These are phyloP conservation scores for Globisporangium okanoganense DNA, from an alignment of 352 stramenopile genomes.

Conservation along the genomic window DNA sequence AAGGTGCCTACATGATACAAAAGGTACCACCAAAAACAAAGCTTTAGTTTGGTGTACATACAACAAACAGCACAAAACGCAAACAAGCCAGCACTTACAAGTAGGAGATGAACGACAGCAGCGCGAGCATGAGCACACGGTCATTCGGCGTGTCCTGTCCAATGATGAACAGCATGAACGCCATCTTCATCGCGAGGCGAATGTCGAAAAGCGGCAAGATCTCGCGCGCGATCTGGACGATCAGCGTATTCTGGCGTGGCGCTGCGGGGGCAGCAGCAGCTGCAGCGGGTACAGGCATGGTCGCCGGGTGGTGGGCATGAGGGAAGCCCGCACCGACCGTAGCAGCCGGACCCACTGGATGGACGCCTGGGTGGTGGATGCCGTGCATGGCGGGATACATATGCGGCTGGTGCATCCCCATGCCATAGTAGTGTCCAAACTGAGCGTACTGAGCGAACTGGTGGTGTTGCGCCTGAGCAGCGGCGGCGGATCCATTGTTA, in stretches of 20 bases:
- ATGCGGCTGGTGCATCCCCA: conserved; percentile 19
- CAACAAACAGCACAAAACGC: not conserved
- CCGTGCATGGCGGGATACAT: conserved; percentile 10
- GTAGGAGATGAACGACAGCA: conserved; percentile 75
- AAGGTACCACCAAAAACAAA: not conserved
- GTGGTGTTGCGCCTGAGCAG: conserved; percentile 8
- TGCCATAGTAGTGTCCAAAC: conserved; percentile 29
- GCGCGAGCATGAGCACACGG: conserved; percentile 64
- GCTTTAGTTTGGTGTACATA: not conserved
- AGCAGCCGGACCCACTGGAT: conserved; percentile 1
- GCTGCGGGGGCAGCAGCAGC: conserved; percentile 10
- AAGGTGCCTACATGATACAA: conserved; percentile 50
- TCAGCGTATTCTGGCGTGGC: conserved; percentile 18
- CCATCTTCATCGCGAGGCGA: conserved; percentile 80
- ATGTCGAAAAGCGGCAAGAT: conserved; percentile 65
- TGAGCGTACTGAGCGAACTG: conserved; percentile 16
- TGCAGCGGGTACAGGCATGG: conserved; percentile 1
- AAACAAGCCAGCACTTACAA: conserved; percentile 24
- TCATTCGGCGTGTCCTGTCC: conserved; percentile 77
- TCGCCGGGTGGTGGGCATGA: not conserved
- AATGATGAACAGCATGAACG: conserved; percentile 88
- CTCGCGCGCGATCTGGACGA: conserved; percentile 52
- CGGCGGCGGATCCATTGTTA: not conserved
- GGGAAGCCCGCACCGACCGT: not conserved
- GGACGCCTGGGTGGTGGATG: conserved; percentile 11